phyloP scores from a whole-genome alignment of 306 rosid genomes.

The Begonia fuchsioides region DNA sequence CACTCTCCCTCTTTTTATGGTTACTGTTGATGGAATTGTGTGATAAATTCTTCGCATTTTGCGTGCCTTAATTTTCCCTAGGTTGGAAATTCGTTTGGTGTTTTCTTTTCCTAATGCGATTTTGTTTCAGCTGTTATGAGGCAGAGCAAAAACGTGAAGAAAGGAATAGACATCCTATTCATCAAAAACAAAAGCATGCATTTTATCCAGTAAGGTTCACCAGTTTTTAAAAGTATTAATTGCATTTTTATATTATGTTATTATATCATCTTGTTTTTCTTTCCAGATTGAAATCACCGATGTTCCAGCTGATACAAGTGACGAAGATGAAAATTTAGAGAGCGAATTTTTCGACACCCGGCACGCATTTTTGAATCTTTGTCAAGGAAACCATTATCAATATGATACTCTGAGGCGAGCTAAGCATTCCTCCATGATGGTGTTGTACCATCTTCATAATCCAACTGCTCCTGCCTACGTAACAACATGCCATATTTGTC shows the following conservation, averaged over 20 bases:
- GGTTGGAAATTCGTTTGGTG: not conserved
- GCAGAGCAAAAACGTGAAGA: conserved; percentile 79
- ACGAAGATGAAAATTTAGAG: conserved; percentile 24
- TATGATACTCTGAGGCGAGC: conserved; percentile 54
- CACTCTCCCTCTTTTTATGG: too few species aligned
- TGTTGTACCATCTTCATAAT: conserved; percentile 46
- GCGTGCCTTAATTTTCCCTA: too few species aligned
- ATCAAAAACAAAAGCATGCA: conserved; percentile 74
- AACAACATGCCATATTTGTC: conserved; percentile 57
- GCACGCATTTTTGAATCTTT: conserved; percentile 29
- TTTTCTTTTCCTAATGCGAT: not conserved
- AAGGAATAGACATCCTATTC: conserved; percentile 73
- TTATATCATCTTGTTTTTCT: not conserved
- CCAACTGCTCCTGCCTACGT: conserved; percentile 98
- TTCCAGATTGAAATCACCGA: conserved; percentile 60
- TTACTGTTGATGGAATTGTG: too few species aligned
- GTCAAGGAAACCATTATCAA: conserved; percentile 31
- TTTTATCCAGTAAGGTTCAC: conserved; percentile 48
- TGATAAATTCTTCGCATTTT: too few species aligned
- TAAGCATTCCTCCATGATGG: conserved; percentile 53
- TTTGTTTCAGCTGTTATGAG: conserved; percentile 56
- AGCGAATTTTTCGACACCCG: conserved; percentile 25
- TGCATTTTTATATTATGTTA: too few species aligned
- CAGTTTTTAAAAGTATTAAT: too few species aligned
- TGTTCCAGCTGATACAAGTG: conserved; percentile 25